phyloP scores from a whole-genome alignment of 371 early-diverging fungal genomes.

The Mortierella sp. region DNA sequence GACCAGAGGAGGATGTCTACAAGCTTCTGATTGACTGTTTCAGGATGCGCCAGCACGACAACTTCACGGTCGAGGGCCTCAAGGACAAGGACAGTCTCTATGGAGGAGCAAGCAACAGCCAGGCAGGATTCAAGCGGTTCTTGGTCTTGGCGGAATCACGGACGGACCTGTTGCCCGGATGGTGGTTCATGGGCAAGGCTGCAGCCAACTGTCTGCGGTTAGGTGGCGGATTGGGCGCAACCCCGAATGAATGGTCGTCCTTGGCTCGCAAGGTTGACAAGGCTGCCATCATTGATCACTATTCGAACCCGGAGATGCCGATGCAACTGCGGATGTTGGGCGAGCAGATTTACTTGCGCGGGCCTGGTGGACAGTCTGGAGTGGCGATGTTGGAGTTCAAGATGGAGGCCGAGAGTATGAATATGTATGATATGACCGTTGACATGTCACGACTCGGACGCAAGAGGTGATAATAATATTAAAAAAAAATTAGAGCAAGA shows the following conservation, averaged over 20 bases:
- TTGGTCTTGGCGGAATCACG: conserved; percentile 3
- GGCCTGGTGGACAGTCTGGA: conserved; percentile 13
- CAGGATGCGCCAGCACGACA: conserved; percentile 25
- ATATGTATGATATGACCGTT: background rate
- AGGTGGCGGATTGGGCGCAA: background rate
- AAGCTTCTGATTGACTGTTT: conserved; percentile 27
- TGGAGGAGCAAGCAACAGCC: background rate
- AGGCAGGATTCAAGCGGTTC: conserved; percentile 14
- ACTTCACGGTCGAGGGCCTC: background rate
- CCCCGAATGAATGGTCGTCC: background rate
- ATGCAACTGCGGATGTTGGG: conserved; percentile 25
- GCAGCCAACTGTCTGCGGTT: conserved; percentile 2
- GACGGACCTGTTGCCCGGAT: conserved; percentile 10
- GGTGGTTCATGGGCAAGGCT: conserved; percentile 24
- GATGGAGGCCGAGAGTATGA: background rate
- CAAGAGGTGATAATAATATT: background rate
- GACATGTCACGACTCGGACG: background rate
- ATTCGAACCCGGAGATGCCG: conserved; percentile 17
- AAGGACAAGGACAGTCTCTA: conserved; percentile 8
- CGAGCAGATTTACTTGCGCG: conserved; percentile 14
- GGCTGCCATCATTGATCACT: conserved; percentile 9
- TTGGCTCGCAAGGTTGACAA: conserved; percentile 10
- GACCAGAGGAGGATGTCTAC: conserved; percentile 23
- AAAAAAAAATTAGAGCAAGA: background rate
- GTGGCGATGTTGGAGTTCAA: conserved; percentile 6